These are phyloP conservation scores for Aegilops speltoides DNA, from an alignment of 176 grass and related monocot genomes.

Conservation along the genomic window DNA sequence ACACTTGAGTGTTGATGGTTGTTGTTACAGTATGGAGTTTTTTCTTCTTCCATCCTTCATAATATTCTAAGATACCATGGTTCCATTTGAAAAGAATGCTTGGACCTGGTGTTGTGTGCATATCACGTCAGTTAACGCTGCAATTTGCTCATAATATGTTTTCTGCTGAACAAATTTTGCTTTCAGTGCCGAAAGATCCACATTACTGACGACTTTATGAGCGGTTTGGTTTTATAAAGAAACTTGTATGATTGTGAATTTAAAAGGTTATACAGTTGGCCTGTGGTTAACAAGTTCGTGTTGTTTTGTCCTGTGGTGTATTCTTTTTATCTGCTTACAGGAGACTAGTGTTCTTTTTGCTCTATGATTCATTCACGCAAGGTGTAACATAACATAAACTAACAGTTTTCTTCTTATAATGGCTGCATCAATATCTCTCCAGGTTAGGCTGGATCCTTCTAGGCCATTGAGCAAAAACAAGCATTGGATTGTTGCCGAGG, in stretches of 20 bases:
- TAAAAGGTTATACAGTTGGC: not conserved
- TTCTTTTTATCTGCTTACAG: conserved; percentile 1
- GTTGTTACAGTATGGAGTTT: not conserved
- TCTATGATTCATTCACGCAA: no score
- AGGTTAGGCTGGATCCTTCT: conserved; percentile 82
- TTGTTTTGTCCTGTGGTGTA: not conserved
- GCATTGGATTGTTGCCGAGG: conserved; percentile 76
- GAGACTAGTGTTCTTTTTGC: not conserved
- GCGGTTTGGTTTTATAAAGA: not conserved
- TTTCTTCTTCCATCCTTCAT: not conserved
- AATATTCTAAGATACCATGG: conserved; percentile 5
- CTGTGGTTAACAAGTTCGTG: not conserved
- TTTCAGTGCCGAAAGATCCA: not conserved
- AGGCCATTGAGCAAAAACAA: conserved; percentile 83
- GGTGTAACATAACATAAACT: no score
- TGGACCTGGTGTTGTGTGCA: not conserved
- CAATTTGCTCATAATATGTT: conserved; percentile 6
- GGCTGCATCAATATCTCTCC: conserved; percentile 9
- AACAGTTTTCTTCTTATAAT: not conserved
- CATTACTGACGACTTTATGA: not conserved
- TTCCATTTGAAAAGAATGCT: conserved; percentile 2
- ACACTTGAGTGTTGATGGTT: not conserved
- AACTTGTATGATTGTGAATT: not conserved
- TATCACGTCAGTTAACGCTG: not conserved
- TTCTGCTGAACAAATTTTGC: not conserved